phyloP scores from a whole-genome alignment of 2,329 filamentous ascomycete species.

The Beauveria brongniartii region DNA sequence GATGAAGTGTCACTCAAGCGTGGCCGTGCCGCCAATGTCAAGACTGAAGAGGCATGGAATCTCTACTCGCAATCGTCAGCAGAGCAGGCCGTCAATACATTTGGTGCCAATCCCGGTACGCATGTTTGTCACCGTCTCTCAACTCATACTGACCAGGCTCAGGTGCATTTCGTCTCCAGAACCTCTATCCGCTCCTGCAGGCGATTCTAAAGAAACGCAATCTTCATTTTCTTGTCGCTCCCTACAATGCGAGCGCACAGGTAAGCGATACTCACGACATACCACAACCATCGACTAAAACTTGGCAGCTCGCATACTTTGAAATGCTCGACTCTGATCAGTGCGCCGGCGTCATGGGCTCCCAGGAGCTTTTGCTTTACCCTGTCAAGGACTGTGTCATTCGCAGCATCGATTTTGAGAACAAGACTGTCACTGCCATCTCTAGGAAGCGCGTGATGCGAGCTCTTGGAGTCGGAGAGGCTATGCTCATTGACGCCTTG shows the following conservation, averaged over 20 bases:
- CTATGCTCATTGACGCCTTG: conserved; percentile 75
- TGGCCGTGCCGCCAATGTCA: conserved; percentile 56
- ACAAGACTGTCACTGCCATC: conserved; percentile 51
- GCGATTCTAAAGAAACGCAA: conserved; percentile 59
- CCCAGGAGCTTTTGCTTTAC: conserved; percentile 78
- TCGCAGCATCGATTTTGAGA: conserved; percentile 58
- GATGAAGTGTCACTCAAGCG: conserved; percentile 60
- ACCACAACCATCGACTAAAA: conserved; percentile 13
- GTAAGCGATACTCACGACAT: conserved; percentile 38
- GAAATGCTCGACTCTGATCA: conserved; percentile 59
- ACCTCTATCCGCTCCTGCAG: conserved; percentile 71
- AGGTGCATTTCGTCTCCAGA: conserved; percentile 65
- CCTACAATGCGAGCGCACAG: conserved; percentile 82
- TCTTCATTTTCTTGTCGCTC: conserved; percentile 73
- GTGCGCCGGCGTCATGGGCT: conserved; percentile 71
- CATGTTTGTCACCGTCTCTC: conserved; percentile 15
- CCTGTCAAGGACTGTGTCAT: conserved; percentile 72
- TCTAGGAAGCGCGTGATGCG: conserved; percentile 64
- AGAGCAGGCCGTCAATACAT: conserved; percentile 73
- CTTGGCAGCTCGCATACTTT: conserved; percentile 64
- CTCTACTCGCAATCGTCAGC: conserved; percentile 77
- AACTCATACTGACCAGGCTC: conserved; percentile 7
- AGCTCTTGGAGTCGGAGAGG: conserved; percentile 55
- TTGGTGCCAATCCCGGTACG: conserved; percentile 68
- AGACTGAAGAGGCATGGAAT: conserved; percentile 75